Percentiles rank a stretch among this genome's conserved stretches.
phyloP scores from a whole-genome alignment of 805 yeast species.

The Saccharomycopsis sp. region DNA sequence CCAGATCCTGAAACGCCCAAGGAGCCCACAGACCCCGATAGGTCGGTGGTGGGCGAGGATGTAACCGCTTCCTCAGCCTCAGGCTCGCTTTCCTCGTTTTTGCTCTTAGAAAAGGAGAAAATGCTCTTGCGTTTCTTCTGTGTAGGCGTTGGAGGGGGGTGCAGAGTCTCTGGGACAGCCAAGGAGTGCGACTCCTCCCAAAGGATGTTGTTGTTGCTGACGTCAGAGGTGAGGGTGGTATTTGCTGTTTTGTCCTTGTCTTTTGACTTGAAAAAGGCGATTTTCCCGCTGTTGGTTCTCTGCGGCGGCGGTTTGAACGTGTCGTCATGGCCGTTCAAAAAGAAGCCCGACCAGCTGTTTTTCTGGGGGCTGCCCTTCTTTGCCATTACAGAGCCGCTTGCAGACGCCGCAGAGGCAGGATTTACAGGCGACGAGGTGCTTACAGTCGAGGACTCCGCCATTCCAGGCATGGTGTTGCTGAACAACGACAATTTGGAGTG shows the following conservation, averaged over 20 bases:
- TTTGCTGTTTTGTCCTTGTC: constrained; percentile 3
- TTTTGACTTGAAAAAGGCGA: constrained; percentile 11
- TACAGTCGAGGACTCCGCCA: neutral
- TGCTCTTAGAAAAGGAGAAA: constrained; percentile 2
- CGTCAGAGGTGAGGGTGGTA: neutral
- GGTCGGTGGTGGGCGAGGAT: neutral
- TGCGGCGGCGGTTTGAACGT: neutral
- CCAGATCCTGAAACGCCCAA: neutral
- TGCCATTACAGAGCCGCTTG: neutral
- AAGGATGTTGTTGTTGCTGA: neutral
- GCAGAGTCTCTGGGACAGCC: neutral
- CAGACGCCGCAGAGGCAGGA: neutral
- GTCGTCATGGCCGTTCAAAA: neutral
- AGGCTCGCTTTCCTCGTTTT: neutral
- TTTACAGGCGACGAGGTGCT: neutral
- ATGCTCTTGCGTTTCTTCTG: constrained; percentile 17
- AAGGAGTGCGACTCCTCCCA: neutral
- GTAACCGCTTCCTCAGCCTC: neutral
- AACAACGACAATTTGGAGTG: neutral
- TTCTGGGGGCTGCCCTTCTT: neutral
- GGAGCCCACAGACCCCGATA: neutral
- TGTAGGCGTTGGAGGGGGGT: constrained; percentile 2
- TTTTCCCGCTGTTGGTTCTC: neutral
- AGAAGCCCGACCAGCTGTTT: neutral
- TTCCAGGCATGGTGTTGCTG: neutral